These are phyloP conservation scores for Coemansia erecta DNA, from an alignment of 192 early-diverging fungal species.

Conservation along the genomic window DNA sequence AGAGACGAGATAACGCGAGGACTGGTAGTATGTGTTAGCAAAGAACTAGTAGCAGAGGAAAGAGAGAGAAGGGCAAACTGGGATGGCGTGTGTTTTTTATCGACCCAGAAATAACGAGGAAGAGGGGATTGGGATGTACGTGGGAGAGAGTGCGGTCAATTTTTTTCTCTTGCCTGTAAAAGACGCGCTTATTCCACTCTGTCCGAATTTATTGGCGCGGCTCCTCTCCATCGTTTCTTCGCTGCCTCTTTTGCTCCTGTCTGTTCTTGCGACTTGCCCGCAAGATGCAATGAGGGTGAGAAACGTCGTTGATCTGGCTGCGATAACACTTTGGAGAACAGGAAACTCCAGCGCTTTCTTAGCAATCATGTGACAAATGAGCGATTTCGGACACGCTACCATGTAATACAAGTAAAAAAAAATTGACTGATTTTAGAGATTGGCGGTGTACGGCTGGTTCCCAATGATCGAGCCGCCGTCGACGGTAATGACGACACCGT, in stretches of 20 bases:
- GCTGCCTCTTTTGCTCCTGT: too few species aligned
- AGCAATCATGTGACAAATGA: neutral
- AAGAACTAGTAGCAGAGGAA: constrained; percentile 1
- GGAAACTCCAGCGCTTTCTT: neutral
- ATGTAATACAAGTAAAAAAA: too few species aligned
- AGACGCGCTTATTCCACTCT: neutral
- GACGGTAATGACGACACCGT: constrained; percentile 76
- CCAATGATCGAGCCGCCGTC: constrained; percentile 69
- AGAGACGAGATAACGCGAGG: neutral
- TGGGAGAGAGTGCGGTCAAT: constrained; percentile 5
- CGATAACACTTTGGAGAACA: too few species aligned
- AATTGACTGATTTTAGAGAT: constrained; percentile 8
- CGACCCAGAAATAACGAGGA: neutral
- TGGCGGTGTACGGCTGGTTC: constrained; percentile 25
- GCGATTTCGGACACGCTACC: too few species aligned
- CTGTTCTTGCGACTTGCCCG: too few species aligned
- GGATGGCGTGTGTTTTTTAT: constrained; percentile 1
- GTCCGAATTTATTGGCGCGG: neutral
- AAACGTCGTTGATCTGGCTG: too few species aligned
- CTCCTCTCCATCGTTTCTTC: too few species aligned
- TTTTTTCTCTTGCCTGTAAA: neutral
- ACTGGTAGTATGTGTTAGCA: too few species aligned
- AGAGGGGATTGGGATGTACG: neutral
- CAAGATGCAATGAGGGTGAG: too few species aligned
- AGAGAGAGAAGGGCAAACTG: neutral